Evolutionary conservation across 129 eudicot species (phyloP), one percentile per base, ranked within the genome.

Genomic region (sunflower (Helianthus annuus)): DNA sequence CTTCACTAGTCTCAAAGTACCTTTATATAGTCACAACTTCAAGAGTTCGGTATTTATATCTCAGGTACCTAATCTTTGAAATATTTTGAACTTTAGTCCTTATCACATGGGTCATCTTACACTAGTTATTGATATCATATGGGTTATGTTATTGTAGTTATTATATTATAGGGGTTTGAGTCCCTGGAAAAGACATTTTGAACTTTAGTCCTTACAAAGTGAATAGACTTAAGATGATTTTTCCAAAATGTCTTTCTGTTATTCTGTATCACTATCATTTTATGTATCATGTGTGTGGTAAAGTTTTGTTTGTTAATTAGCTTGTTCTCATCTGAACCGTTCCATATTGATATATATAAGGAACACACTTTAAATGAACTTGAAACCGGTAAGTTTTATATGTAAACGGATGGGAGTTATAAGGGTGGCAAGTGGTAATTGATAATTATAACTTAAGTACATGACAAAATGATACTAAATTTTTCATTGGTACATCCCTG

Each of bases 21-120:
- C 81, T 64, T 63, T 78, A 52, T 70, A 78, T 78, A 78, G 52
- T 53, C 42, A 42, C 51, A 45, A 1, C 61, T 69, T 39, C 56
- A 77, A 77, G 27, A 44, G 32, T 29, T 52, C 0, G 49, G 40
- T 7, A 34, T 32, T 70, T 61, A 44, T 17, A 56, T 70, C 10
- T 63, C 45, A 16, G 72, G 58, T 63, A 27, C 77, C 72, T 44
- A 52, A 24, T 70, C 36, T 70, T 59, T 53, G 8, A 46, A 53
- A 34, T 9, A 29, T 53, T 44, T 1, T 6, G 59, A 16, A 44
- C 44, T 70, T 78, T 36, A 53, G 68, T 64, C 82, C 68, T 54
- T 52, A 64, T 39, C 39, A 34, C 34, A 59, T 17, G 5, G 2
- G 10, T 69, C 24, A 38, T 13, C 11, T 5, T 45, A 3, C 7